Evolutionary conservation across 805 yeast species (phyloP), one percentile per base, ranked within the genome.

Genomic region (Lipomyces starkeyi): DNA sequence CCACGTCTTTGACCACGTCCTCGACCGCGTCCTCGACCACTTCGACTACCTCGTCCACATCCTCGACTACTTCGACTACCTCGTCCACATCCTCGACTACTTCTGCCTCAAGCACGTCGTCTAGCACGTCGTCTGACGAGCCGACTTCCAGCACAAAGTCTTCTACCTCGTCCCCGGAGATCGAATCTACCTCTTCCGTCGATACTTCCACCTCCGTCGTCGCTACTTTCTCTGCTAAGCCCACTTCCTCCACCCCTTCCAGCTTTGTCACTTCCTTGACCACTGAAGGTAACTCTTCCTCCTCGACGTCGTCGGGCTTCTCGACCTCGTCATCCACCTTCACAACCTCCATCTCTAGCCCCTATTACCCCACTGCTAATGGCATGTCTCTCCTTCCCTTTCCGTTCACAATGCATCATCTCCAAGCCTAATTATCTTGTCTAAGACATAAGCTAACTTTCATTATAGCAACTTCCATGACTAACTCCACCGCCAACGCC

Each of bases 1-100:
- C 70, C 52, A 37, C 67, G 20, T 47, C 71, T n/a, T n/a, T n/a
- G 20, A 2, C 58, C 29, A 13, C 56, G 13, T 54, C 65, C 0
- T 20, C 65, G 25, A 53, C 65, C 22, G 7, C 71, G 2, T 43
- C 62, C 5, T 53, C 59, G 13, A 40, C 47, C 11, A 49, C 63
- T 8, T 52, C 74, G 11, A 58, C 76, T 9, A 63, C 76, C 35
- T 59, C 79, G 32, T 9, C 40, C 27, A 9, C 76, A 40, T 62
- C 79, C 43, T 57, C 72, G 2, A 59, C 74, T 53, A 64, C 76
- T 25, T 43, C 76, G 11, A 58, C 76, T 9, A 63, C 76, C 35
- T 59, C 79, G 32, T 9, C 40, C 27, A 9, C 76, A 40, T 62
- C 79, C 43, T 57, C 72, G 2, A 59, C 74, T 53, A 64, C 76